Evolutionary conservation across 164 flowering plant species (phyloP).

Genomic region (Aristolochia fimbriata): DNA sequence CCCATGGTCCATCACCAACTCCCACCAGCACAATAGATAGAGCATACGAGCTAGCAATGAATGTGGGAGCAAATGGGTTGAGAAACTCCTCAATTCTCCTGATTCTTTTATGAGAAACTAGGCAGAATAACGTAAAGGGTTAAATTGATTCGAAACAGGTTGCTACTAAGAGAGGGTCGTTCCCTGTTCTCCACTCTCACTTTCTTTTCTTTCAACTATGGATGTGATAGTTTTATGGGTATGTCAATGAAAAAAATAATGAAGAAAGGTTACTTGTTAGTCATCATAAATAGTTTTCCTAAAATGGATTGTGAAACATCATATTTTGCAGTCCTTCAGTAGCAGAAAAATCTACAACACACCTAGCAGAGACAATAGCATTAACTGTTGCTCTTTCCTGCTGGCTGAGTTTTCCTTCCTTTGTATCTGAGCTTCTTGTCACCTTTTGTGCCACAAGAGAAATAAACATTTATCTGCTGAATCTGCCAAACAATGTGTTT

Average conservation of each 20-base stretch:
- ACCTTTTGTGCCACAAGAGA: slow-evolving; percentile 27
- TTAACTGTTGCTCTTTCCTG: slow-evolving; percentile 50
- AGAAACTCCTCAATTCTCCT: too few relatives aligned
- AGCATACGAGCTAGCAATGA: slow-evolving; percentile 25
- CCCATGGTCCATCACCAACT: slow-evolving; percentile 97
- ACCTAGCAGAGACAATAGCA: slow-evolving; percentile 64
- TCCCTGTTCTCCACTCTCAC: too few relatives aligned
- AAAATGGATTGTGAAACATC: background rate
- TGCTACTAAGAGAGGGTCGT: too few relatives aligned
- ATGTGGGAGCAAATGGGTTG: background rate
- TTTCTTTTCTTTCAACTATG: background rate
- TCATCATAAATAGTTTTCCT: background rate
- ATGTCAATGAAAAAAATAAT: background rate
- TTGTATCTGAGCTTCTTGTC: slow-evolving; percentile 40
- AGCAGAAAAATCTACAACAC: background rate
- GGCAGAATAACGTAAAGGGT: too few relatives aligned
- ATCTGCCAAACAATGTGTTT: background rate
- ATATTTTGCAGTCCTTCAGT: background rate
- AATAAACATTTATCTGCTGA: background rate
- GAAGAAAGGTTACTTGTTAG: background rate
- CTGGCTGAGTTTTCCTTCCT: slow-evolving; percentile 29
- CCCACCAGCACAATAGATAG: slow-evolving; percentile 82
- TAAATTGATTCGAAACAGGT: too few relatives aligned
- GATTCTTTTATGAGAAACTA: too few relatives aligned
- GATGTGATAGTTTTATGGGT: background rate